Base-by-base conservation (phyloP, 257 asterid species). In the Striga asiatica region DNA sequence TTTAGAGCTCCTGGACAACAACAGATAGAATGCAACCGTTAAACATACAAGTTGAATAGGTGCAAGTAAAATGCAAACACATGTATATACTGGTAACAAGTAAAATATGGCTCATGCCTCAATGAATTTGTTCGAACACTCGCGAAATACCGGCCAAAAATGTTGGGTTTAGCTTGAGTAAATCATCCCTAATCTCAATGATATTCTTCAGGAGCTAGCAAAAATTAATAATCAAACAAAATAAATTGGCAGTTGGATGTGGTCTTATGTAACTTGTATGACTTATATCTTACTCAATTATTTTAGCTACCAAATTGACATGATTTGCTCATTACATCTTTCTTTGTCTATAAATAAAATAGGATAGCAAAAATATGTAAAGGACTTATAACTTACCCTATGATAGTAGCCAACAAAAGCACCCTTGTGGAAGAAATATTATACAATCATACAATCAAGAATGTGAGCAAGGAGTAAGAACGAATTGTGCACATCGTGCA, bases 361-460 rank as follows among this genome's bases (percentile, higher is more conserved):
- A 9, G 0, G 11, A 9, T 10, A 39, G 1, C 4, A 5, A 39
- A 39, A 39, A 9, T n/a, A 34, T 43, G 56, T 8, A 22, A 37
- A 42, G 51, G 43, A 10, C 28, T 21, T 9, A 64, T 32, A 66
- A 65, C 76, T 69, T 53, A 91, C 98, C 74, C 98, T 96, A 6
- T 91, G 98, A 66, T 73, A 91, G 74, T 84, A 91, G 73, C 98
- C 98, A 62, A 91, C 95, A 25, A 92, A 80, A 71, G 98, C 98
- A 66, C 96, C 98, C 71, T 83, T 91, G 71, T 75, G 88, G 70
- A 91, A 87, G 83, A 91, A 91, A 71, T 80, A 87, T 68, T 91
- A 96, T 74, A 87, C 98, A 29, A 91, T 91, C 94, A 87, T 80
- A 69, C 95, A 92, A 65, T 91, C 98, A 69, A 91, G 98, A 71